phyloP scores from a whole-genome alignment of 2,329 filamentous ascomycete genomes.

The Diplocarpon mali region DNA sequence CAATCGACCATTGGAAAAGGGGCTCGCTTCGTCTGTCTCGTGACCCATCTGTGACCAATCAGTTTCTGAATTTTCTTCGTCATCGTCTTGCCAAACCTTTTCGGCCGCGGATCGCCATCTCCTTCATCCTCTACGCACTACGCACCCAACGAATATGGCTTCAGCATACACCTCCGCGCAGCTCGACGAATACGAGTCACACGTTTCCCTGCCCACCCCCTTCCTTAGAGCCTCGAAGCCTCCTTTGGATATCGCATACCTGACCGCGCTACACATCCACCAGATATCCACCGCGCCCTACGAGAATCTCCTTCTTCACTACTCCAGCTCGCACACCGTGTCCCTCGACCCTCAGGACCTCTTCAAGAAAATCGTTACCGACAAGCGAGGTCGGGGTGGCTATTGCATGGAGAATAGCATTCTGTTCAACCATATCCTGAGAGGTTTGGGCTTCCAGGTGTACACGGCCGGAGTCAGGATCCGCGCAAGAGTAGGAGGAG shows the following conservation, averaged over 20 bases:
- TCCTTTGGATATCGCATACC: constrained; percentile 12
- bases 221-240: constrained; percentile 12
- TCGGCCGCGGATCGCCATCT: too few relatives aligned
- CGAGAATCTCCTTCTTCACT: constrained; percentile 23
- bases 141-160: neutral
- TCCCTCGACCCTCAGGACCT: constrained; percentile 19
- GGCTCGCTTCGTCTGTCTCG: too few relatives aligned
- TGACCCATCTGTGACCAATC: too few relatives aligned
- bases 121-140: too few relatives aligned
- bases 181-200: constrained; percentile 16
- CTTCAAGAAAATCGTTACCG: constrained; percentile 21
- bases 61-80: too few relatives aligned
- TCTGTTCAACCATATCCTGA: constrained; percentile 42
- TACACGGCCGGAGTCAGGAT: constrained; percentile 39
- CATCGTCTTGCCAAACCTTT: too few relatives aligned
- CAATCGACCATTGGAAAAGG: too few relatives aligned
- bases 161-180: constrained; percentile 17
- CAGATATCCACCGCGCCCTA: constrained; percentile 20
- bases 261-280: constrained; percentile 19
- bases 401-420: constrained; percentile 51
- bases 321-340: constrained; percentile 14
- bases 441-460: constrained; percentile 39
- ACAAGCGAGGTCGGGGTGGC: constrained; percentile 35
- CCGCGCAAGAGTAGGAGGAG: constrained; percentile 16
- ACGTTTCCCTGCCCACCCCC: constrained; percentile 16